Evolutionary conservation across 805 yeast genomes (phyloP).

Genomic region (Kluyveromyces dobzhanskii): DNA sequence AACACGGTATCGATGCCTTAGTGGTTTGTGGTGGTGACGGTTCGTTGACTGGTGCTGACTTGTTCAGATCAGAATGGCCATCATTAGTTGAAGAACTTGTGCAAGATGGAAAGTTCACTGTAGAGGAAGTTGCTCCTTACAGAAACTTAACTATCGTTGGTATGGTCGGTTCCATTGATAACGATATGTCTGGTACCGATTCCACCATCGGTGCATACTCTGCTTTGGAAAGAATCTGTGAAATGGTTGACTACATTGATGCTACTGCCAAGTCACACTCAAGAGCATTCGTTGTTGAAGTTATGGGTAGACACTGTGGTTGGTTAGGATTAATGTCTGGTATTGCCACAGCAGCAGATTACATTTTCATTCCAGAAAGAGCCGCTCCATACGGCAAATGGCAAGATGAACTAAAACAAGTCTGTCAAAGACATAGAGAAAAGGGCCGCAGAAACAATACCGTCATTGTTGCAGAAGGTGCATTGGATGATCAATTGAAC

Average conservation of each 20-base stretch:
- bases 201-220: slow-evolving; percentile 96
- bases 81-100: slow-evolving; percentile 67
- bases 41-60: slow-evolving; percentile 94
- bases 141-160: slow-evolving; percentile 81
- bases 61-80: slow-evolving; percentile 94
- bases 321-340: slow-evolving; percentile 99
- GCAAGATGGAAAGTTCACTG: slow-evolving; percentile 45
- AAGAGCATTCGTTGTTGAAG: slow-evolving; percentile 95
- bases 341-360: slow-evolving; percentile 93
- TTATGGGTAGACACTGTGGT: slow-evolving; percentile 99
- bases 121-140: slow-evolving; percentile 51
- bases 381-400: slow-evolving; percentile 72
- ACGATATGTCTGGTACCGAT: slow-evolving; percentile 96
- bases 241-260: slow-evolving; percentile 91
- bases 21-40: slow-evolving; percentile 99
- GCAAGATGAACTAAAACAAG: slow-evolving; percentile 69
- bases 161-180: slow-evolving; percentile 93
- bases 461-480: slow-evolving; percentile 98
- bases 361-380: slow-evolving; percentile 86
- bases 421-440: slow-evolving; percentile 70
- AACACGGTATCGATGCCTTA: slow-evolving; percentile 85
- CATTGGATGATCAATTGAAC: slow-evolving; percentile 69
- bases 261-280: slow-evolving; percentile 97
- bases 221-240: slow-evolving; percentile 85
- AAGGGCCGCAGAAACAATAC: slow-evolving; percentile 91